phyloP scores from a whole-genome alignment of 2,329 filamentous ascomycete species.

The Colletotrichum musae region DNA sequence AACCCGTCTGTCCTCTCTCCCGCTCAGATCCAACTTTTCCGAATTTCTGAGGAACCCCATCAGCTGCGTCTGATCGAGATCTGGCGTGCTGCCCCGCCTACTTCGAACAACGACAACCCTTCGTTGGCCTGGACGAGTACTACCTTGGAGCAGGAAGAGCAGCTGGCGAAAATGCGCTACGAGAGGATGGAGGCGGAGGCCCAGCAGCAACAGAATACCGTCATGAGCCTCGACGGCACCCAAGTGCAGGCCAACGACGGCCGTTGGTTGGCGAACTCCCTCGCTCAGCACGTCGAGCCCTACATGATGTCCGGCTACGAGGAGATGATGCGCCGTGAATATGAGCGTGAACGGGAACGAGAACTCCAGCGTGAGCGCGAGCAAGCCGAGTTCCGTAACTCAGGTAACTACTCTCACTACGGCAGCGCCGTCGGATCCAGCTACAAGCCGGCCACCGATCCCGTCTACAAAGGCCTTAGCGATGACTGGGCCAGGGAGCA shows the following conservation, averaged over 20 bases:
- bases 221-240: constrained; percentile 70
- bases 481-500: constrained; percentile 51
- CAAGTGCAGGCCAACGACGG: constrained; percentile 67
- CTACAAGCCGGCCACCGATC: constrained; percentile 68
- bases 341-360: constrained; percentile 61
- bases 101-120: constrained; percentile 67
- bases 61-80: constrained; percentile 83
- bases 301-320: constrained; percentile 91
- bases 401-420: constrained; percentile 61
- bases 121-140: constrained; percentile 68
- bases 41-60: constrained; percentile 79
- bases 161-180: constrained; percentile 73
- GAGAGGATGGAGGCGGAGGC: constrained; percentile 59
- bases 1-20: constrained; percentile 78
- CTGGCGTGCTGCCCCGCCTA: constrained; percentile 86
- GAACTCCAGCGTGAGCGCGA: constrained; percentile 66
- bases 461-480: constrained; percentile 71
- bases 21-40: constrained; percentile 85
- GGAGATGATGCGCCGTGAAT: constrained; percentile 74
- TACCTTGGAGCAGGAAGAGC: constrained; percentile 70
- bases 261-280: constrained; percentile 61
- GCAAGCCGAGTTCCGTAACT: constrained; percentile 51
- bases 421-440: constrained; percentile 53
- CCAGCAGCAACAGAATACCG: constrained; percentile 55
- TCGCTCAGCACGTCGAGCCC: constrained; percentile 74